These are phyloP conservation scores for Protomyces lactucae-debilis DNA, from an alignment of 1,139 yeast genomes.

Conservation along the genomic window DNA sequence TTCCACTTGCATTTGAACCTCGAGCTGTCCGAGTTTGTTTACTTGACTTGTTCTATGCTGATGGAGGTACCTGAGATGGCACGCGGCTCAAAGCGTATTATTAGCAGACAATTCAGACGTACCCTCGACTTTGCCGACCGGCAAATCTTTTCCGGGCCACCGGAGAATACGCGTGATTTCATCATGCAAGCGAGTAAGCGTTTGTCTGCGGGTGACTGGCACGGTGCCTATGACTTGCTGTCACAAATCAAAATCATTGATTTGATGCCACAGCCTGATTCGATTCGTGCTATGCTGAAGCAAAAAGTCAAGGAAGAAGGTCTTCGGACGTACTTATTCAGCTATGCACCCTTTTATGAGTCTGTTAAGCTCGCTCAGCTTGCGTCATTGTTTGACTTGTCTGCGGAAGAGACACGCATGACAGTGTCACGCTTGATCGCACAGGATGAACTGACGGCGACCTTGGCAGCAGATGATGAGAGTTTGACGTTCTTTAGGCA, in stretches of 20 bases:
- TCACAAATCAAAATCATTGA: constrained; percentile 83
- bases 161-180: constrained; percentile 92
- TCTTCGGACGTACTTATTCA: constrained; percentile 80
- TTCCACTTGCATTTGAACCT: constrained; percentile 97
- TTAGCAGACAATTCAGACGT: constrained; percentile 83
- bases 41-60: constrained; percentile 82
- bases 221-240: constrained; percentile 64
- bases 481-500: constrained; percentile 64
- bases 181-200: constrained; percentile 90
- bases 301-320: constrained; percentile 84
- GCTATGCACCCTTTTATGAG: constrained; percentile 70
- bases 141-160: constrained; percentile 95
- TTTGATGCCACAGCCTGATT: constrained; percentile 61
- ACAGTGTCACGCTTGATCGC: constrained; percentile 71
- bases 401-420: constrained; percentile 53
- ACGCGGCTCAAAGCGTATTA: constrained; percentile 55
- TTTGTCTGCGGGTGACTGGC: constrained; percentile 88
- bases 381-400: constrained; percentile 61
- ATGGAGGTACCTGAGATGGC: constrained; percentile 87
- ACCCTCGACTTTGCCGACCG: constrained; percentile 89
- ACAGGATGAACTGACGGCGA: constrained; percentile 67
- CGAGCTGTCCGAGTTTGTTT: constrained; percentile 90
- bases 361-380: constrained; percentile 68
- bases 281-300: constrained; percentile 63
- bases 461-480: constrained; percentile 55